These are phyloP conservation scores for Globisporangium solare DNA, from an alignment of 352 stramenopile genomes.

Conservation along the genomic window DNA sequence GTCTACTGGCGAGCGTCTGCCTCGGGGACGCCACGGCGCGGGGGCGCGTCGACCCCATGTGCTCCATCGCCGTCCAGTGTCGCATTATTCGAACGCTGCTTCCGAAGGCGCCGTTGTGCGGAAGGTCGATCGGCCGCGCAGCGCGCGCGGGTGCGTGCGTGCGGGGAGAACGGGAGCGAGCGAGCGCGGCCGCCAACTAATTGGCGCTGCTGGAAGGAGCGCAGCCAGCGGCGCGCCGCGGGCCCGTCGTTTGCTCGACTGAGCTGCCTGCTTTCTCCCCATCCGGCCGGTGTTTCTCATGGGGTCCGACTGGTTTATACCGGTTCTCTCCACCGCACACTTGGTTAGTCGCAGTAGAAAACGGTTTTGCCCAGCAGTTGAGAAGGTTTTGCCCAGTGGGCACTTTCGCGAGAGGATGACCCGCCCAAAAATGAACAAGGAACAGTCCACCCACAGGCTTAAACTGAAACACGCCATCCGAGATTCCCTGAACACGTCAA, in stretches of 20 bases:
- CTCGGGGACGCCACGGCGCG: slow-evolving; percentile 7
- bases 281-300: not conserved
- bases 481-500: slow-evolving; percentile 10
- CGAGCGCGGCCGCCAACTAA: not conserved
- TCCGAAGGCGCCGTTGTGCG: too few relatives aligned
- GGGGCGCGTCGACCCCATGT: not conserved
- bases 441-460: not conserved
- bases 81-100: too few relatives aligned
- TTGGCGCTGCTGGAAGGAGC: not conserved
- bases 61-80: slow-evolving; percentile 6
- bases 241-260: not conserved
- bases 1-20: not conserved
- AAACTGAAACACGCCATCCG: slow-evolving; percentile 9
- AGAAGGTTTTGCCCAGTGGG: too few relatives aligned
- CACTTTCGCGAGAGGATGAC: not conserved
- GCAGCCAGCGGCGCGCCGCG: not conserved
- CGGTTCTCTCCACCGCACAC: too few relatives aligned
- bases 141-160: too few relatives aligned
- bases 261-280: not conserved
- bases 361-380: too few relatives aligned
- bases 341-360: too few relatives aligned
- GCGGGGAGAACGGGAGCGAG: not conserved
- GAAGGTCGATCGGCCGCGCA: too few relatives aligned
- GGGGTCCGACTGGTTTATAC: not conserved
- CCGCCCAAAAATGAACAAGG: not conserved